Base-by-base conservation (phyloP, 192 early-diverging fungal genomes). In the Podila minutissima region DNA sequence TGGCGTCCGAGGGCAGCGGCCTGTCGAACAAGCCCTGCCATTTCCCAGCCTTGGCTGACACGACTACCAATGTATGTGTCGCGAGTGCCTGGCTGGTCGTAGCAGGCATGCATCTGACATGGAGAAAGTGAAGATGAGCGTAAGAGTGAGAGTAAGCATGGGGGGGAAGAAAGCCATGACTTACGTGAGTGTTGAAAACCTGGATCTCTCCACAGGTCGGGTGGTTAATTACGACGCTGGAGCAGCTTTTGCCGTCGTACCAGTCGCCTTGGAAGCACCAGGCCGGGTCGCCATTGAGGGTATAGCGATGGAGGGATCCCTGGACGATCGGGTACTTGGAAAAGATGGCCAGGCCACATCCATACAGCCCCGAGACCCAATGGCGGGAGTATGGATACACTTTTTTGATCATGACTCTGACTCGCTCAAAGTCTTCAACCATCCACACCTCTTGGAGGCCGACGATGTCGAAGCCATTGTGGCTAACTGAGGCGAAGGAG, bases 181-280 rank as follows among this genome's bases (percentile, higher is more conserved):
- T n/a, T 88, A 87, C 89, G 78, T 90, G 89, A 6, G 89, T 90
- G 35, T 85, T 90, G 67, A 86, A 88, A 17, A 90, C 68, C 58
- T 90, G 85, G 50, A 88, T 83, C 22, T 85, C 65, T 22, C 89
- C 89, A 62, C 82, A 75, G 11, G 69, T 74, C 0, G 89, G 89
- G 69, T 90, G 89, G 7, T 77, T 74, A 37, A 90, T 69, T 13
- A 77, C 77, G 10, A 75, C 86, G 50, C 83, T 84, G 4, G 75
- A 86, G 46, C 75, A 76, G 15, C 89, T 85, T 75, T 90, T 90
- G 37, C 89, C 87, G 1, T 85, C 86, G 70, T 87, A 90, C 71
- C 71, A 90, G 51, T 90, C 89, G 8, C 89, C 89, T 58, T 88
- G 87, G 17, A 72, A 83, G 22, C 87, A 46, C 62, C 87, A 86